Percentiles rank a stretch among this genome's conserved stretches.
These are phyloP conservation scores for Yamadazyma taylorii DNA, from an alignment of 1,139 yeast species.

Conservation along the genomic window DNA sequence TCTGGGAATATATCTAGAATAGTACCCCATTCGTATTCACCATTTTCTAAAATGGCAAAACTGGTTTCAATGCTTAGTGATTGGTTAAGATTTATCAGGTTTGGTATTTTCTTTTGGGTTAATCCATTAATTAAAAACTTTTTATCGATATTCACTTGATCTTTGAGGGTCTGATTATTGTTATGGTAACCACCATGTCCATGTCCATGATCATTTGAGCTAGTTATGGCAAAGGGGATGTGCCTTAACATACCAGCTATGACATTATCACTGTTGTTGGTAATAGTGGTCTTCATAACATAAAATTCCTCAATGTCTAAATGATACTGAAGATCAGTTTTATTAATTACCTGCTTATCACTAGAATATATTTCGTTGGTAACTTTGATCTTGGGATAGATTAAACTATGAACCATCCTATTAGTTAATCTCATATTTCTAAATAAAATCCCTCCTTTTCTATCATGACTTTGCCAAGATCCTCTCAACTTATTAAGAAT, in stretches of 20 bases:
- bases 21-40: conserved; percentile 80
- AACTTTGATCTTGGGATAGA: conserved; percentile 49
- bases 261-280: conserved; percentile 39
- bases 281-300: conserved; percentile 44
- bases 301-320: conserved; percentile 50
- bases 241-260: conserved; percentile 66
- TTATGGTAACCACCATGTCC: too few relatives aligned
- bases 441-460: conserved; percentile 59
- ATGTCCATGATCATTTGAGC: conserved; percentile 15
- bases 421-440: conserved; percentile 63
- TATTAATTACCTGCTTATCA: conserved; percentile 9
- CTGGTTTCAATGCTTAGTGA: conserved; percentile 41
- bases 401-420: conserved; percentile 50
- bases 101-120: conserved; percentile 52
- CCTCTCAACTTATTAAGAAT: conserved; percentile 62
- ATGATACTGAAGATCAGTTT: conserved; percentile 21
- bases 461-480: conserved; percentile 50
- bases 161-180: conserved; percentile 10
- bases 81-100: conserved; percentile 34
- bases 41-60: conserved; percentile 62
- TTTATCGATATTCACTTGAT: conserved; percentile 44
- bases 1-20: conserved; percentile 52
- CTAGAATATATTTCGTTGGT: conserved; percentile 27
- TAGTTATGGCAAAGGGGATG: conserved; percentile 49
- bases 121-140: conserved; percentile 63